A percentile compares a stretch with the other conserved stretches of the same genome.
phyloP scores from a whole-genome alignment of 306 rosid species.

The Lupinus albus region DNA sequence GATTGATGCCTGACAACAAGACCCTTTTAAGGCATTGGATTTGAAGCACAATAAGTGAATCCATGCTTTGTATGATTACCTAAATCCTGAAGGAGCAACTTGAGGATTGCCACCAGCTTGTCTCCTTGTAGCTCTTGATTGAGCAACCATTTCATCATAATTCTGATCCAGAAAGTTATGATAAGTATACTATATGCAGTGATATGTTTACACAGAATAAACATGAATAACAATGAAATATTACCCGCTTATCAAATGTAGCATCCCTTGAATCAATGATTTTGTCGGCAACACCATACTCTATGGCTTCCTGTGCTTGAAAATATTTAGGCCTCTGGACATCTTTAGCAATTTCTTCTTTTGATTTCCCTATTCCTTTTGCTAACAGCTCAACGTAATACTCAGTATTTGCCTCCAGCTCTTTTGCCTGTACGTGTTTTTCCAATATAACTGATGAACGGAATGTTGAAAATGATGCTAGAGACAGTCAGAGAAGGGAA shows the following conservation, averaged over 20 bases:
- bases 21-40: conserved; percentile 35
- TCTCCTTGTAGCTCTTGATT: conserved; percentile 71
- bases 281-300: conserved; percentile 85
- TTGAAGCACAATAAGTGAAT: conserved; percentile 26
- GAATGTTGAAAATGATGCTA: conserved; percentile 6
- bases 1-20: conserved; percentile 31
- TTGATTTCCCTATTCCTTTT: conserved; percentile 76
- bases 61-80: conserved; percentile 46
- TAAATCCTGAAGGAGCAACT: conserved; percentile 76
- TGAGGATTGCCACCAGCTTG: conserved; percentile 64
- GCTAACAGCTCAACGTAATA: conserved; percentile 79
- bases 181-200: conserved; percentile 26
- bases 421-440: conserved; percentile 73
- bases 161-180: conserved; percentile 51
- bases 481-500: conserved; percentile 23
- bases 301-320: conserved; percentile 78
- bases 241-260: conserved; percentile 76
- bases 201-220: background rate
- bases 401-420: conserved; percentile 72
- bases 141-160: conserved; percentile 72
- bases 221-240: conserved; percentile 9
- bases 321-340: conserved; percentile 67
- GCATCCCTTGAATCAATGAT: conserved; percentile 50
- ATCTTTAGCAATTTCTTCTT: conserved; percentile 77
- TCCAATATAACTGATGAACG: conserved; percentile 25